Base-by-base conservation (phyloP, 192 early-diverging fungal genomes). In the Mortierella hygrophila region DNA sequence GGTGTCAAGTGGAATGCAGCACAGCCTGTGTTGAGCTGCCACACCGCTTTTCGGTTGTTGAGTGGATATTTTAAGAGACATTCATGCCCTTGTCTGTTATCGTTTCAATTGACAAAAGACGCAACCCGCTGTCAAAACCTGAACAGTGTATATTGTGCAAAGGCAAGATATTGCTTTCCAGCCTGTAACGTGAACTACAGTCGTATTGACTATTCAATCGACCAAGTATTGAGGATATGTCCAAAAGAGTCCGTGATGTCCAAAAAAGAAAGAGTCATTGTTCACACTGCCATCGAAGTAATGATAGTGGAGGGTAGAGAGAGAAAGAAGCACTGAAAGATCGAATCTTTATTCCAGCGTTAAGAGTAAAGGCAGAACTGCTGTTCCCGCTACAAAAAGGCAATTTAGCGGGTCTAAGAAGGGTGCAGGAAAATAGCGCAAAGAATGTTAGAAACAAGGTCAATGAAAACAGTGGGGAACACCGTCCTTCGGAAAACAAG, bases 301-400 rank as follows among this genome's bases (percentile, higher is more conserved):
- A 15, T 44, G 78, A 38, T 29, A 15, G 10, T 11, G 11, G 15
- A 11, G 60, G 11, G 54, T n/a, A 26, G 13, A 65, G 29, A 35
- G 49, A 52, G 49, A 44, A 32, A 44, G 70, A 79, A 52, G 71
- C 71, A 73, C 78, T 40, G 54, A 57, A 79, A 79, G 71, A 70
- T 78, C 42, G 68, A 73, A 79, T 73, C 70, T 79, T 79, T 79
- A 79, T 79, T 79, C 78, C 78, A 79, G 78, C 78, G 78, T 72
- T 40, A 42, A 20, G 35, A 63, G 78, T 23, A n/a, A 73, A 78
- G 49, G 15, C 57, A n/a, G 44, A 55, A 37, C 60, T 60, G n/a
- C 47, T 15, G 52, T 49, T 65, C 55, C 41, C 71, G 60, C 71
- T 73, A 79, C 42, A 42, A 35, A 60, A 79, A 44, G 72, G 41